Evolutionary conservation across 805 yeast genomes (phyloP), one percentile per base, ranked within the genome.

Genomic region (Kuraishia ogatae): DNA sequence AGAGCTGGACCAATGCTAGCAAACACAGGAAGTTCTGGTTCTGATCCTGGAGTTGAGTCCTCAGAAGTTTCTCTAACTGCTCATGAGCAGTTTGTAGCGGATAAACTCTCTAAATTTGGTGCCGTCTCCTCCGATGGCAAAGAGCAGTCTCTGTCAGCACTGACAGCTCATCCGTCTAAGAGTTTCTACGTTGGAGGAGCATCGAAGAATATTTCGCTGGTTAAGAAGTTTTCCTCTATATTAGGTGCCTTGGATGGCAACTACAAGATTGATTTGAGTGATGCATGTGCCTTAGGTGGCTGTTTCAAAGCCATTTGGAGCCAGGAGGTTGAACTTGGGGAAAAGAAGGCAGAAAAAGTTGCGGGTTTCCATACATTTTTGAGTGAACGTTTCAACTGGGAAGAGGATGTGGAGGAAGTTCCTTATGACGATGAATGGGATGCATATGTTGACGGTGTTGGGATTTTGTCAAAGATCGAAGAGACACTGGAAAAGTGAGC

Each of bases 271-370:
- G 91, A 88, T 62, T 80, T 89, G 51, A 83, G 93, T 7, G 91
- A 91, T 69, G 94, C 97, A 1, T 91, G 97, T 76, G 97, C 97
- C 0, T 68, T 89, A 39, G 97, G 97, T 24, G 96, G 97, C 2
- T 93, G 96, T 48, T 88, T 79, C 70, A 87, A 88, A 65, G 93
- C 96, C 1, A 73, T 84, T 51, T 90, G 96, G 96, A 80, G 89
- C 46, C 69, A 66, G 56, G 59, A 64, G 54, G 70, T 70, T 55
- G 77, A 73, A 57, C 39, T 55, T 23, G 59, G 62, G 20, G 61
- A 61, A 10, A 56, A 64, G 17, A 50, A 55, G 1, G 59, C 61
- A 5, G 60, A 59, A 1, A 60, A 59, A 1, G 20, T 56, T 2
- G 52, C 55, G 5, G 61, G 65, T 3, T 80, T 77, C 70, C 78